phyloP scores from a whole-genome alignment of 192 early-diverging fungal species.

The Entomortierella lignicola region DNA sequence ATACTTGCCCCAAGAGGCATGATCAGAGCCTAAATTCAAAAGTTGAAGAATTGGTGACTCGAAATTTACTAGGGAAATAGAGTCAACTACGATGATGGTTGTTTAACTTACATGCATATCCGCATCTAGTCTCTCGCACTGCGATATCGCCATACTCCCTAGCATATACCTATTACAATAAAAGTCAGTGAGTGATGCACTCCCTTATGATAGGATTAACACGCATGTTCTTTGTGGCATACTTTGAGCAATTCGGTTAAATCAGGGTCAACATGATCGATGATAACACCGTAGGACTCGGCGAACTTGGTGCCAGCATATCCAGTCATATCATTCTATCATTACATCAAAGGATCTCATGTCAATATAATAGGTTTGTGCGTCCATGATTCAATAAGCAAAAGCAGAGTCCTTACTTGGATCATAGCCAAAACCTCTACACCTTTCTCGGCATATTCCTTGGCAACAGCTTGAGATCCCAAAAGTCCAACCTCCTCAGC shows the following conservation, averaged over 20 bases:
- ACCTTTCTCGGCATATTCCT: conserved; percentile 68
- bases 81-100: background rate
- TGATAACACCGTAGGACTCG: conserved; percentile 82
- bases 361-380: no score
- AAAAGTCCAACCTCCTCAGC: conserved; percentile 92
- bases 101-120: conserved; percentile 72
- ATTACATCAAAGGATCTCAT: background rate
- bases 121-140: conserved; percentile 83
- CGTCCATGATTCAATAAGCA: no score
- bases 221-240: no score
- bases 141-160: conserved; percentile 74
- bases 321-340: conserved; percentile 92
- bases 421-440: conserved; percentile 80
- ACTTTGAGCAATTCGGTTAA: conserved; percentile 62
- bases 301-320: conserved; percentile 68
- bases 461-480: conserved; percentile 87
- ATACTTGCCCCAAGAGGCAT: conserved; percentile 90
- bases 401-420: conserved; percentile 59
- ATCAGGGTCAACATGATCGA: conserved; percentile 81
- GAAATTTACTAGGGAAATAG: background rate
- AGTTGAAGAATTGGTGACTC: no score
- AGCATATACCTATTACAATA: conserved; percentile 66
- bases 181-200: conserved; percentile 28
- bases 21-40: conserved; percentile 75
- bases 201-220: no score